phyloP scores from a whole-genome alignment of 352 stramenopile species.

The Blastocystis sp. region DNA sequence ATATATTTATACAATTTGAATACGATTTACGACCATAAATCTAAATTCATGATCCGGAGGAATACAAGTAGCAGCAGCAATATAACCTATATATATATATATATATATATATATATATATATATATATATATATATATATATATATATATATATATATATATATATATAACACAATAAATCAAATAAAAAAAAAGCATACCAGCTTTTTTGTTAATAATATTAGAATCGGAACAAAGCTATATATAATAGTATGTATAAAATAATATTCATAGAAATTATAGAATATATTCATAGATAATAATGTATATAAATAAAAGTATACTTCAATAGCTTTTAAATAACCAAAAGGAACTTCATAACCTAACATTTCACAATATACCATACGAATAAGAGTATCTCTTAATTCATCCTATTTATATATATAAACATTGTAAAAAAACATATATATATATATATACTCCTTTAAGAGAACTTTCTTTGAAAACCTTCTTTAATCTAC shows the following conservation, averaged over 20 bases:
- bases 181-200: too few relatives aligned
- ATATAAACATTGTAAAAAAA: too few relatives aligned
- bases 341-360: conserved; percentile 94
- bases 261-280: too few relatives aligned
- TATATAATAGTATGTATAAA: neutral
- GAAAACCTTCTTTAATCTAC: conserved; percentile 19
- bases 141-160: too few relatives aligned
- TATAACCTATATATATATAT: conserved; percentile 44
- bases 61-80: conserved; percentile 60
- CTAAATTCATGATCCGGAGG: conserved; percentile 93
- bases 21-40: conserved; percentile 99
- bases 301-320: too few relatives aligned
- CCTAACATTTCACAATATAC: conserved; percentile 99
- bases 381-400: conserved; percentile 69
- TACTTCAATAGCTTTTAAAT: conserved; percentile 82
- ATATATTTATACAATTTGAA: conserved; percentile 66
- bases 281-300: too few relatives aligned
- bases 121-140: too few relatives aligned
- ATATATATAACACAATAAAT: too few relatives aligned
- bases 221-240: conserved; percentile 76
- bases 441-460: neutral
- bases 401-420: conserved; percentile 33
- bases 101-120: too few relatives aligned
- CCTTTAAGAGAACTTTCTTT: conserved; percentile 29
- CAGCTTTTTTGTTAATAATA: conserved; percentile 70